These are phyloP conservation scores for Moelleriella libera DNA, from an alignment of 2,329 filamentous ascomycete genomes.

Conservation along the genomic window DNA sequence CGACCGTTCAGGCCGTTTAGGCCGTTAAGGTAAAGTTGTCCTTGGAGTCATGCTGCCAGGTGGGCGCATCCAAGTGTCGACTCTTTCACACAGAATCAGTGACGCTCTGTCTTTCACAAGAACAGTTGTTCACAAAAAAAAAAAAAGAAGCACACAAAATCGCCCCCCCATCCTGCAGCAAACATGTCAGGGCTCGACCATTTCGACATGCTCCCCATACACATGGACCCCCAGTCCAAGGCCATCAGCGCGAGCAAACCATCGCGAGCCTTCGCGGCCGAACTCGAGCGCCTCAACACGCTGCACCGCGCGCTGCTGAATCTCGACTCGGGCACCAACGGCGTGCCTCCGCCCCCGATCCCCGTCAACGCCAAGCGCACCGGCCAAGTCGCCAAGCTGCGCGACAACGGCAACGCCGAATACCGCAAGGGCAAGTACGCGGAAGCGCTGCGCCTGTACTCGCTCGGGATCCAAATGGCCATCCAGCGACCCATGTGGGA, in stretches of 20 bases:
- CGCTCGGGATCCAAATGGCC: constrained; percentile 83
- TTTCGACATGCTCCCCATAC: constrained; percentile 71
- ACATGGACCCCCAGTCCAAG: constrained; percentile 72
- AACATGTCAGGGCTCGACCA: constrained; percentile 48
- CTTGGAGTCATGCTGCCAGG: background rate
- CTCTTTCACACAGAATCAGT: background rate
- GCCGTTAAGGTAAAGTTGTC: constrained; percentile 1
- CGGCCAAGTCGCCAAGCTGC: constrained; percentile 78
- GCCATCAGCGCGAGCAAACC: constrained; percentile 39
- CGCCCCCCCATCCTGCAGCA: background rate
- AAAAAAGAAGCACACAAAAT: background rate
- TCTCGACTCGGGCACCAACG: constrained; percentile 37
- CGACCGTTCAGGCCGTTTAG: no score
- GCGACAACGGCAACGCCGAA: constrained; percentile 71
- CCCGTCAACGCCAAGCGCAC: constrained; percentile 88
- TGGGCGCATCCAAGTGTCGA: no score
- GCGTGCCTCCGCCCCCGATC: constrained; percentile 69
- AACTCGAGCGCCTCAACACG: constrained; percentile 61
- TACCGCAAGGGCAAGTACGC: constrained; percentile 64
- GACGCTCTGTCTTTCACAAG: background rate
- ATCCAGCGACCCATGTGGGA: constrained; percentile 75
- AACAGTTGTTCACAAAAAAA: background rate
- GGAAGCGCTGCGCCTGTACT: constrained; percentile 72
- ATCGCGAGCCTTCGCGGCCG: constrained; percentile 39
- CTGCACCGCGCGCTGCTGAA: constrained; percentile 63